A percentile compares a stretch with the other conserved stretches of the same genome.
These are phyloP conservation scores for Podospora pseudocomata DNA, from an alignment of 495 filamentous ascomycete genomes.

Conservation along the genomic window DNA sequence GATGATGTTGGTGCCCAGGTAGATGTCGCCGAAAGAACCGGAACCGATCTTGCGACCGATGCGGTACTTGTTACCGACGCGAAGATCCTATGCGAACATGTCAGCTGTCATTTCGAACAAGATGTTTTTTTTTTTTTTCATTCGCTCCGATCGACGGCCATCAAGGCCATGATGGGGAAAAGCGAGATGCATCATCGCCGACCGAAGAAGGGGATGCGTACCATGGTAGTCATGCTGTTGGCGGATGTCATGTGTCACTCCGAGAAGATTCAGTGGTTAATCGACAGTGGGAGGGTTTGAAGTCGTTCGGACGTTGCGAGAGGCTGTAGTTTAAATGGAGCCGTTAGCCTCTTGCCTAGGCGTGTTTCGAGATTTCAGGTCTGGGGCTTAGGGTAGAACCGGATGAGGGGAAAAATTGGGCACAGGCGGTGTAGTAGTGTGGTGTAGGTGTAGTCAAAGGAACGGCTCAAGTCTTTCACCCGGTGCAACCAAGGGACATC, in stretches of 20 bases:
- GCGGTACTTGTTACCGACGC: conserved; percentile 99
- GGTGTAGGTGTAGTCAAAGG: neutral
- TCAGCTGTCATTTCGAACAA: neutral
- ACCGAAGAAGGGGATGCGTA: conserved; percentile 28
- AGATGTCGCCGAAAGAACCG: conserved; percentile 98
- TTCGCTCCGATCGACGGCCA: neutral
- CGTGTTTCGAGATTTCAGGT: conserved; percentile 5
- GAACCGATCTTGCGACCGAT: conserved; percentile 99
- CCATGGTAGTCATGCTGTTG: conserved; percentile 50
- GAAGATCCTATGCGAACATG: conserved; percentile 68
- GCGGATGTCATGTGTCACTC: conserved; percentile 6
- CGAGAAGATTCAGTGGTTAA: neutral
- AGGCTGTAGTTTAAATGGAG: neutral
- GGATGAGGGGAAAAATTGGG: conserved; percentile 1
- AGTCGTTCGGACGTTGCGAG: neutral
- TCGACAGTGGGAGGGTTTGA: neutral
- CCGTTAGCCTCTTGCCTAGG: neutral
- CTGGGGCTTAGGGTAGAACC: neutral
- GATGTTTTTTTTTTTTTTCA: neutral
- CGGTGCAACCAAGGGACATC: neutral
- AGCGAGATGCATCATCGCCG: neutral
- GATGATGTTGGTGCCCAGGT: conserved; percentile 99
- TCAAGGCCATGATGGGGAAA: neutral
- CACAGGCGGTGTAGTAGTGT: conserved; percentile 1
- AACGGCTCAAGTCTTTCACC: neutral